A percentile compares a stretch with the other conserved stretches of the same genome.
These are phyloP conservation scores for Yamadazyma atmosphaerica DNA, from an alignment of 1,139 yeast species.

Conservation along the genomic window DNA sequence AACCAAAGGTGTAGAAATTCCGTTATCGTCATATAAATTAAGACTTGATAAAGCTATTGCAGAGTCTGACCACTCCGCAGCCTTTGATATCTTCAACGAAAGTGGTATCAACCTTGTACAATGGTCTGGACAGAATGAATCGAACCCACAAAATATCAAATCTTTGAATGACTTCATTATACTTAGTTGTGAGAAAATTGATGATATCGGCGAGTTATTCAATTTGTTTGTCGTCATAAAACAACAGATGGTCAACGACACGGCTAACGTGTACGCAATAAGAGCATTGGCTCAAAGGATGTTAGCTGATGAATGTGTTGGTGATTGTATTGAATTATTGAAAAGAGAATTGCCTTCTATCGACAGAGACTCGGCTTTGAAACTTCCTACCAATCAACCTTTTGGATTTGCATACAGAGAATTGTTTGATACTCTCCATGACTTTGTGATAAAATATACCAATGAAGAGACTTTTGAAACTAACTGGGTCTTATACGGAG, in stretches of 20 bases:
- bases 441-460: constrained; percentile 43
- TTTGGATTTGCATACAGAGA: constrained; percentile 28
- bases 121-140: constrained; percentile 27
- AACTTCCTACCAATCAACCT: constrained; percentile 27
- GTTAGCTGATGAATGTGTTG: constrained; percentile 48
- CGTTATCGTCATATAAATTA: constrained; percentile 28
- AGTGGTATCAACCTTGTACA: constrained; percentile 25
- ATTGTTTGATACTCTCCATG: constrained; percentile 42
- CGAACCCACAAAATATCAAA: constrained; percentile 29
- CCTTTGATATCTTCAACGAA: constrained; percentile 33
- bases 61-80: constrained; percentile 11
- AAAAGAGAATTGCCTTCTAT: constrained; percentile 58
- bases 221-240: constrained; percentile 36
- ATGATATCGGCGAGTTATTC: constrained; percentile 27
- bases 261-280: constrained; percentile 41
- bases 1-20: constrained; percentile 17
- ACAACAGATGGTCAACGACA: constrained; percentile 35
- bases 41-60: constrained; percentile 31
- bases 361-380: constrained; percentile 30
- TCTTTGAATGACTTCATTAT: constrained; percentile 38
- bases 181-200: constrained; percentile 19
- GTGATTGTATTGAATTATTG: constrained; percentile 60
- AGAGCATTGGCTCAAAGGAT: constrained; percentile 47
- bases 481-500: constrained; percentile 67
- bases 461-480: constrained; percentile 46